A percentile compares a stretch with the other conserved stretches of the same genome.
Conservation (phyloP, 2,329 filamentous ascomycete species). For the Apiospora sp. region DNA sequence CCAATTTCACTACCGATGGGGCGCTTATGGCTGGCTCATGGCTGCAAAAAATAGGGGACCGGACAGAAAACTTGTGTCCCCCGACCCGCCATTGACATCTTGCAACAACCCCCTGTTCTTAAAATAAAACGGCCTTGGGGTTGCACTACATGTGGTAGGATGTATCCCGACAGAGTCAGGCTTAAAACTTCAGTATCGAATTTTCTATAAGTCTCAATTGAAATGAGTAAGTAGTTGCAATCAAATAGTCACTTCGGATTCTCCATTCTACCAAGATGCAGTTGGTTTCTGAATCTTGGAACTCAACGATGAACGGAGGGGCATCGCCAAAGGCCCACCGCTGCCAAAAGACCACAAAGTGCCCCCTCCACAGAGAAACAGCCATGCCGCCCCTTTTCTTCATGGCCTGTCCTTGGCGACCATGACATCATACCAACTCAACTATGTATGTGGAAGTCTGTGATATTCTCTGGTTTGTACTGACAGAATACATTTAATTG, state of each 20-base stretch:
- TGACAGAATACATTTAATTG: not conserved
- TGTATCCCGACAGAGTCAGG: not conserved
- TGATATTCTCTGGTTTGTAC: not conserved
- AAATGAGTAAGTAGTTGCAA: too few species aligned
- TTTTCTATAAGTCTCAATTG: not conserved
- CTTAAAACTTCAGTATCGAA: too few species aligned
- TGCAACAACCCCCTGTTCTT: not conserved
- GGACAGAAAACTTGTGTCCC: constrained; percentile 13
- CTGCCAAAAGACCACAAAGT: not conserved
- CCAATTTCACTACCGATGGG: not conserved
- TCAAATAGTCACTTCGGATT: not conserved
- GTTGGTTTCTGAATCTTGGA: not conserved
- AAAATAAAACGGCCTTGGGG: constrained; percentile 8
- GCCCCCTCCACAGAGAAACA: not conserved
- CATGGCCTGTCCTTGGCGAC: not conserved
- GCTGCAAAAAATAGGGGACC: constrained; percentile 33
- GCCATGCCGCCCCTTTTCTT: not conserved
- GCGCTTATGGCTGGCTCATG: not conserved
- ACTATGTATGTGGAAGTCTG: not conserved
- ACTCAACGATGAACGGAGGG: not conserved
- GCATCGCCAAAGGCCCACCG: constrained; percentile 2
- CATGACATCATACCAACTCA: not conserved
- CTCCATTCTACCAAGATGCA: not conserved
- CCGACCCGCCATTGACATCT: not conserved
- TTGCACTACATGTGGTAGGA: not conserved